Base-by-base conservation (phyloP, 2,329 filamentous ascomycete genomes). In the Sporothrix curviconia region DNA sequence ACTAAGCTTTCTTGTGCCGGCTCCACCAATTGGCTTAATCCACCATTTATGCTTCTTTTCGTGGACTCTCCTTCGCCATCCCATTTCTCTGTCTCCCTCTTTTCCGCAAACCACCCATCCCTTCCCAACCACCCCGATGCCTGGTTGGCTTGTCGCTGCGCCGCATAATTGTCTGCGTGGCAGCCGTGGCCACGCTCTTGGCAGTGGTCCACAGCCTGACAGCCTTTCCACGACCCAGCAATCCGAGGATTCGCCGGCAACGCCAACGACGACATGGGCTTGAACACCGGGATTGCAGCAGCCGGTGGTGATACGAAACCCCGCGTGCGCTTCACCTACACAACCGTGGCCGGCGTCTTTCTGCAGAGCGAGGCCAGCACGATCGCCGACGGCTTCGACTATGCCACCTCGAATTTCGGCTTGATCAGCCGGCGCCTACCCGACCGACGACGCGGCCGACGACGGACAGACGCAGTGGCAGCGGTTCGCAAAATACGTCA, bases 341-440 rank as follows among this genome's bases (percentile, higher is more conserved):
- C 54, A 2, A 37, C 46, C 24, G 22, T 56, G 22, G 40, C 46
- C 4, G 54, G 54, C 54, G 14, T 56, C 43, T 56, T 56, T 11
- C 36, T 42, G 11, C 54, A 56, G 34, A 46, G 44, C 34, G 54
- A 56, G 25, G 17, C 54, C 5, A 49, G 54, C 54, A 56, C 54
- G 9, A 24, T 17, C 43, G 42, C 54, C n/a, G 25, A 19, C 15
- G 34, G 43, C 9, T 56, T 56, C 25, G 54, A 56, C 54, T 56
- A 56, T 30, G 54, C 54, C 4, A 32, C 54, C 1, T 24, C 43
- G 34, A 49, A 56, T 36, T 56, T 56, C 22, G 54, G 54, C 24
- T 43, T 56, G 11, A 56, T 49, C 7, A n/a, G 32, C n/a, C 54
- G 54, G 22, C n/a, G 17, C 54, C 11, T 56, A 56, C 17, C 43